Evolutionary conservation across 306 rosid genomes (phyloP).

Genomic region (Purshia tridentata): DNA sequence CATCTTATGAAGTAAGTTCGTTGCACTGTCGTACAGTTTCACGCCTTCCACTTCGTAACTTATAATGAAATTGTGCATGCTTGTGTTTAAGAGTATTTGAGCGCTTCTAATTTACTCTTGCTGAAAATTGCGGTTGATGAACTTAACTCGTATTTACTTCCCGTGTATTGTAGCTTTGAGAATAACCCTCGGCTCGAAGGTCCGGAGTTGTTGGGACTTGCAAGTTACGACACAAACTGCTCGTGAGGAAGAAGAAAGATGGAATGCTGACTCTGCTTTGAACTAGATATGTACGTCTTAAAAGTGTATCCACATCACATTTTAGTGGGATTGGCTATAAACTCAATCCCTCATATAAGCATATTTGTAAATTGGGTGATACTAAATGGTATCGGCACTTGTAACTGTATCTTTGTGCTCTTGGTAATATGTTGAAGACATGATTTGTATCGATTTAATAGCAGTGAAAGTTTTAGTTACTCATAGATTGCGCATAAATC

Average conservation of each 20-base stretch:
- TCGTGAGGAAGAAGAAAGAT: conserved; percentile 43
- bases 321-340: conserved; percentile 54
- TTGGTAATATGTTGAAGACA: conserved; percentile 34
- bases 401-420: conserved; percentile 39
- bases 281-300: conserved; percentile 38
- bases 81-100: neutral
- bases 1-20: neutral
- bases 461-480: conserved; percentile 28
- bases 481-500: no score
- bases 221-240: conserved; percentile 92
- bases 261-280: conserved; percentile 30
- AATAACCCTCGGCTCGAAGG: conserved; percentile 90
- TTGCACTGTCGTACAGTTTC: neutral
- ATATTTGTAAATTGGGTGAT: conserved; percentile 50
- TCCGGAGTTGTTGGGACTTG: conserved; percentile 93
- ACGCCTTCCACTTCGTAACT: neutral
- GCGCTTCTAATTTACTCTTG: neutral
- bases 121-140: neutral
- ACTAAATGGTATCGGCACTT: conserved; percentile 42
- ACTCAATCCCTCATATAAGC: conserved; percentile 39
- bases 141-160: no score
- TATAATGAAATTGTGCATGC: neutral
- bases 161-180: conserved; percentile 59
- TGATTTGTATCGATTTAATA: conserved; percentile 51
- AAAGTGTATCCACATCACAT: conserved; percentile 44